Evolutionary conservation across 495 filamentous ascomycete species (phyloP).

Genomic region (Aspergillus olivimuriae): DNA sequence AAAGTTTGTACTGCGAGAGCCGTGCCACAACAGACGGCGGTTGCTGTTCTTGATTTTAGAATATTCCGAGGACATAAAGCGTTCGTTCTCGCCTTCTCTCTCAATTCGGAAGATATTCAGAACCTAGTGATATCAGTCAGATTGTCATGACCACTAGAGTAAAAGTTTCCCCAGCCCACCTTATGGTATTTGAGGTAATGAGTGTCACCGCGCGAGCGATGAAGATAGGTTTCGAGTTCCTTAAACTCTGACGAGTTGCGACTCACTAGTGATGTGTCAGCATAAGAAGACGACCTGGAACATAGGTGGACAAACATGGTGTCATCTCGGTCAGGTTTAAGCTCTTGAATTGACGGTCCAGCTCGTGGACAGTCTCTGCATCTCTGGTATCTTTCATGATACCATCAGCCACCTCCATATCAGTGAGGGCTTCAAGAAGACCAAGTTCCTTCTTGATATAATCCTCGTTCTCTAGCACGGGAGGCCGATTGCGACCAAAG

Average conservation of each 20-base stretch:
- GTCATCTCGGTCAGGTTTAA: conserved; percentile 73
- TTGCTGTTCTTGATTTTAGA: conserved; percentile 43
- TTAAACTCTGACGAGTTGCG: conserved; percentile 52
- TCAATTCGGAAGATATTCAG: conserved; percentile 78
- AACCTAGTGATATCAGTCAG: conserved; percentile 32
- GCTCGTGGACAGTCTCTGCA: conserved; percentile 46
- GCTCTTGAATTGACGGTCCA: conserved; percentile 66
- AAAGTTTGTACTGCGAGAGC: conserved; percentile 68
- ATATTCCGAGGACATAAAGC: conserved; percentile 53
- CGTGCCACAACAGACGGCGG: conserved; percentile 79
- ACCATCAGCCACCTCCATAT: conserved; percentile 75
- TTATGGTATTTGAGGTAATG: conserved; percentile 46
- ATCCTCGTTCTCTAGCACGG: conserved; percentile 46
- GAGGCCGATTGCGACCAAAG: conserved; percentile 69
- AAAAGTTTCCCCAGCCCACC: conserved; percentile 1
- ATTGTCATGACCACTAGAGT: no score
- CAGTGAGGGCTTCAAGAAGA: conserved; percentile 67
- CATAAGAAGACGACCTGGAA: neutral
- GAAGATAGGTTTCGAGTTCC: conserved; percentile 58
- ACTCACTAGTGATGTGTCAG: conserved; percentile 35
- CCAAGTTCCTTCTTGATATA: conserved; percentile 68
- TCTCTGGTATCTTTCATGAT: conserved; percentile 63
- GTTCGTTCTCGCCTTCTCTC: conserved; percentile 63
- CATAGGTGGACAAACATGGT: conserved; percentile 25
- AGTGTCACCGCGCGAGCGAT: conserved; percentile 53